Percentiles rank a stretch among this genome's conserved stretches.
Conservation (phyloP, 2,329 filamentous ascomycete species). For the Aspergillus pseudonomiae region DNA sequence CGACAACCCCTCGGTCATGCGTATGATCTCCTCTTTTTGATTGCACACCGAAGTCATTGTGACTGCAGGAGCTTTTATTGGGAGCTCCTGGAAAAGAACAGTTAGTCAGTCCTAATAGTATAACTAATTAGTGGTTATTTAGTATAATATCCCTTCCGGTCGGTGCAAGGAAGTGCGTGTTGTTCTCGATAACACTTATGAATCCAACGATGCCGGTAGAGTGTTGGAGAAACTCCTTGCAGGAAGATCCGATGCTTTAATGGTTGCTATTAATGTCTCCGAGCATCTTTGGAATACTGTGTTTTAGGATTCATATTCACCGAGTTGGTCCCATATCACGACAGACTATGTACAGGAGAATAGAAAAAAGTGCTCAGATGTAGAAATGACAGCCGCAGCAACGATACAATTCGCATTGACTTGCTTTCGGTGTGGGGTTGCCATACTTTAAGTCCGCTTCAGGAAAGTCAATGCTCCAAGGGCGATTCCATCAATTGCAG, state of each 20-base stretch:
- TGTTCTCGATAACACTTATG: constrained; percentile 56
- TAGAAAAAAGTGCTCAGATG: not conserved
- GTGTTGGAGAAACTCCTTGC: constrained; percentile 63
- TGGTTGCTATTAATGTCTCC: constrained; percentile 55
- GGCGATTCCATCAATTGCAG: constrained; percentile 55
- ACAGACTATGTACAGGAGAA: not conserved
- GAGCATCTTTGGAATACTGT: constrained; percentile 13
- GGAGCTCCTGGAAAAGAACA: not conserved
- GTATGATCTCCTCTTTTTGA: not conserved
- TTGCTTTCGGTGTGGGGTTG: not conserved
- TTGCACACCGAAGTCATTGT: not conserved
- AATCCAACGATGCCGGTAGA: constrained; percentile 59
- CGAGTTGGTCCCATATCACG: not conserved
- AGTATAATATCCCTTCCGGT: too few relatives aligned
- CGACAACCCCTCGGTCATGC: not conserved
- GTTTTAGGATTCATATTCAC: not conserved
- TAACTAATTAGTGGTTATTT: too few relatives aligned
- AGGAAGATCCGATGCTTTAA: constrained; percentile 60
- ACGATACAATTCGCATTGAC: not conserved
- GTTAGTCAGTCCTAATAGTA: too few relatives aligned
- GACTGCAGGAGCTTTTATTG: not conserved
- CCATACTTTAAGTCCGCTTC: constrained; percentile 6
- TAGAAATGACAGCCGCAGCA: not conserved
- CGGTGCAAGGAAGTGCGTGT: too few relatives aligned
- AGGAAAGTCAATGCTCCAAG: constrained; percentile 52